Evolutionary conservation across 352 stramenopile species (phyloP).

Genomic region (Phytophthora chlamydospora): DNA sequence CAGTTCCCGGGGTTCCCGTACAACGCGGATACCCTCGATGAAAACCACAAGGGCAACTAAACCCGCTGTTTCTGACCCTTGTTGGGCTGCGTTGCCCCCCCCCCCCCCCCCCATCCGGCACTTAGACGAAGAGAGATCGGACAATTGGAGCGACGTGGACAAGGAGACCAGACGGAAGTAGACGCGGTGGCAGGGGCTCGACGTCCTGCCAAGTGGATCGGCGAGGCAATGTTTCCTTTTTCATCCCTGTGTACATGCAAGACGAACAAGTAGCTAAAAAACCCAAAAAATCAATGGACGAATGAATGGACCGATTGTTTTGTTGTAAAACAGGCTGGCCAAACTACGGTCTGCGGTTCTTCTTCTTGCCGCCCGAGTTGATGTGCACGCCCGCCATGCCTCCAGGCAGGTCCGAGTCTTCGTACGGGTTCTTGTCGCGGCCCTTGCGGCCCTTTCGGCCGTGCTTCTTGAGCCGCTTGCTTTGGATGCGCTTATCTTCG

Average conservation of each 20-base stretch:
- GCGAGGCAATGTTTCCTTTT: slow-evolving; percentile 37
- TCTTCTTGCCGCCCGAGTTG: slow-evolving; percentile 81
- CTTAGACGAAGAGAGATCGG: slow-evolving; percentile 42
- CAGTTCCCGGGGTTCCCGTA: slow-evolving; percentile 92
- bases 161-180: slow-evolving; percentile 29
- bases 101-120: slow-evolving; percentile 9
- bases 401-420: slow-evolving; percentile 79
- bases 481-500: slow-evolving; percentile 73
- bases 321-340: no score
- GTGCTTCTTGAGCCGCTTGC: slow-evolving; percentile 92
- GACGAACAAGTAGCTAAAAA: slow-evolving; percentile 40
- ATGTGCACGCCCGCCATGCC: slow-evolving; percentile 61
- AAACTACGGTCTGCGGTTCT: slow-evolving; percentile 53
- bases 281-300: slow-evolving; percentile 41
- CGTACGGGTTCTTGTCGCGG: slow-evolving; percentile 97
- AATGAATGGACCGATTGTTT: slow-evolving; percentile 33
- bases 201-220: slow-evolving; percentile 16
- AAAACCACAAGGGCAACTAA: slow-evolving; percentile 87
- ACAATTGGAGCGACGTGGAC: slow-evolving; percentile 28
- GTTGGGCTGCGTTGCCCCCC: slow-evolving; percentile 22
- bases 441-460: slow-evolving; percentile 97
- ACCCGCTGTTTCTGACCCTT: slow-evolving; percentile 14
- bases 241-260: slow-evolving; percentile 38
- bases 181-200: slow-evolving; percentile 13
- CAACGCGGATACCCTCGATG: slow-evolving; percentile 89